Base-by-base conservation (phyloP, 2,329 filamentous ascomycete species). In the Chrysoporthe deuterocubensis region DNA sequence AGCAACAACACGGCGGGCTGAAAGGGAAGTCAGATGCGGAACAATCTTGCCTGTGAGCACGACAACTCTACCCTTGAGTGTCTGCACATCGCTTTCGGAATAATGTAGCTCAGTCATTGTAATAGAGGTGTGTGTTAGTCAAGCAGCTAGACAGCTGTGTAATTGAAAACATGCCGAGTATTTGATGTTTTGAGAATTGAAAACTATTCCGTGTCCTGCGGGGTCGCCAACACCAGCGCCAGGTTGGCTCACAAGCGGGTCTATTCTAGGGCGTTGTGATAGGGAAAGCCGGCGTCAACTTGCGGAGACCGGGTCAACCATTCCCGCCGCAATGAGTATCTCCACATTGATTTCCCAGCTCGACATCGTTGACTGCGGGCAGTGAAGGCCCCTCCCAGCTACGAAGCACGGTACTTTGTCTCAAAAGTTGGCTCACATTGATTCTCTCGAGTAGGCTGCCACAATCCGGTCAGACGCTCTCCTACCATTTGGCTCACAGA, bases 11-110 rank as follows among this genome's bases (percentile, higher is more conserved):
- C 37, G 34, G 6, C n/a, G 34, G 56, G 11, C 2, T 42, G 34
- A 42, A 9, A 58, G 18, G 18, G 50, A 43, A 9, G 50, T 21
- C 34, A 13, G 14, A 56, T 43, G 44, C 26, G 11, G 8, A 13
- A 14, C 9, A 44, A 32, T 48, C 68, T 42, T 32, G 69, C 70
- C 71, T 50, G 71, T 73, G 34, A 73, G 40, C 8, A 73, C 67
- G 21, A 73, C 67, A n/a, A 72, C 71, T 66, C 66, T 71, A 54
- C 68, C 72, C 48, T 68, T 67, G 58, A 70, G 62, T 34, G 46
- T 21, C 64, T 70, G 44, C 18, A 54, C 69, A 48, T 59, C 52
- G 2, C 57, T 61, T 40, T 71, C 66, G 0, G 69, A 71, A 59
- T 66, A 69, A 13, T 37, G 48, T 58, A 71, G 68, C 50, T 71